Percentiles rank a stretch among this genome's conserved stretches.
These are phyloP conservation scores for Prunus salicina DNA, from an alignment of 306 rosid species.

Conservation along the genomic window DNA sequence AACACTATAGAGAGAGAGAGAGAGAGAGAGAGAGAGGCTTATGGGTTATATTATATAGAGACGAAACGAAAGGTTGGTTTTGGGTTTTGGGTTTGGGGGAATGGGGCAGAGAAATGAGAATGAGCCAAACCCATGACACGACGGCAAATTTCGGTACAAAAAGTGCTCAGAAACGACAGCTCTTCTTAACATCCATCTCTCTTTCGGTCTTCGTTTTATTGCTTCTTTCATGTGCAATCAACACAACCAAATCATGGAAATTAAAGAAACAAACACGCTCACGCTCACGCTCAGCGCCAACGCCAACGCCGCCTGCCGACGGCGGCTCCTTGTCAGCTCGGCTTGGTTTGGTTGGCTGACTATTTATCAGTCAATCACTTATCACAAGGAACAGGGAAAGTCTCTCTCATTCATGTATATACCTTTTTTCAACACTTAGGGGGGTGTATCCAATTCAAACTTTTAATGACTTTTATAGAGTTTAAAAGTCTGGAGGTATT, in stretches of 20 bases:
- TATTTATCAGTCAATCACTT: neutral
- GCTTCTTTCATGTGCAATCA: slow-evolving; percentile 12
- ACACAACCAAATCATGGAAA: neutral
- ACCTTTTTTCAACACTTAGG: slow-evolving; percentile 6
- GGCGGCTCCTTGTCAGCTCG: slow-evolving; percentile 2
- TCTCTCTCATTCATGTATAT: neutral
- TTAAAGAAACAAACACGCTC: neutral
- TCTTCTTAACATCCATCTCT: neutral
- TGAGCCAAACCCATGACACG: slow-evolving; percentile 11
- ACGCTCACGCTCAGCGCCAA: neutral
- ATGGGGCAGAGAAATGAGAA: slow-evolving; percentile 4
- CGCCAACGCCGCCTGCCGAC: neutral
- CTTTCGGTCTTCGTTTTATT: neutral
- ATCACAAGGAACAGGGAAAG: neutral
- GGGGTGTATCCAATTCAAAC: too few species aligned
- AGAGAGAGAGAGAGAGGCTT: neutral
- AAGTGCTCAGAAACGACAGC: slow-evolving; percentile 5
- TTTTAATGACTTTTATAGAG: too few species aligned
- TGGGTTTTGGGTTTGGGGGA: neutral
- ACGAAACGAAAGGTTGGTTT: neutral
- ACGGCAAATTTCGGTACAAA: neutral
- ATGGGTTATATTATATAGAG: neutral
- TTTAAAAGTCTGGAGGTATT: too few species aligned
- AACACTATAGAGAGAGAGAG: too few species aligned
- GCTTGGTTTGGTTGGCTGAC: neutral